Evolutionary conservation across 2,329 filamentous ascomycete species (phyloP).

Genomic region (Xylaria digitata): DNA sequence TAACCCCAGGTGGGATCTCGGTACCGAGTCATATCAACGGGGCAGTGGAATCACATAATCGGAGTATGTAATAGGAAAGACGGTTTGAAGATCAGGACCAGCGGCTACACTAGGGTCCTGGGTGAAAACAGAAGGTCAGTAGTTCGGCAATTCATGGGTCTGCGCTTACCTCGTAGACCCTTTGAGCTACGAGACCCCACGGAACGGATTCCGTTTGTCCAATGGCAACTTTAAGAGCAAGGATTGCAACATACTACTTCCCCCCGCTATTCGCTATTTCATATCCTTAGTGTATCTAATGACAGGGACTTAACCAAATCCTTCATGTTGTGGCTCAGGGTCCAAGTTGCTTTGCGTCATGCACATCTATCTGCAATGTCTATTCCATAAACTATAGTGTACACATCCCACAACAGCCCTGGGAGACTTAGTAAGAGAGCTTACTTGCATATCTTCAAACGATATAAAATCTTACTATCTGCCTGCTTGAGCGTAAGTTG

Average conservation of each 20-base stretch:
- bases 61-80: constrained; percentile 8
- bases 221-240: constrained; percentile 31
- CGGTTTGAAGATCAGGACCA: constrained; percentile 3
- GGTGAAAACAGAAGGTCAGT: constrained; percentile 10
- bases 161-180: constrained; percentile 3
- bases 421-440: constrained; percentile 26
- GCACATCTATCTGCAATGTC: constrained; percentile 24
- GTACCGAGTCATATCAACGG: neutral
- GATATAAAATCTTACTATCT: constrained; percentile 16
- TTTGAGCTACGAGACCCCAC: constrained; percentile 2
- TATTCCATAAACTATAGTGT: constrained; percentile 21
- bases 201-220: constrained; percentile 23
- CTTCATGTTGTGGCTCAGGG: constrained; percentile 11
- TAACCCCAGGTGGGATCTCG: neutral
- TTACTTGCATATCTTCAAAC: constrained; percentile 7
- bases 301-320: constrained; percentile 12
- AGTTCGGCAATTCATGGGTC: constrained; percentile 21
- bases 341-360: constrained; percentile 29
- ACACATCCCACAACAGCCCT: neutral
- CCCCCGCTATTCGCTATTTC: constrained; percentile 27
- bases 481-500: constrained; percentile 1
- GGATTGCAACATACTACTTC: constrained; percentile 31
- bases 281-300: constrained; percentile 22
- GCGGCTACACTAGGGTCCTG: constrained; percentile 1
- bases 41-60: neutral